Evolutionary conservation across 2,329 filamentous ascomycete genomes (phyloP), one percentile per base, ranked within the genome.

Genomic region (Beauveria varroae): DNA sequence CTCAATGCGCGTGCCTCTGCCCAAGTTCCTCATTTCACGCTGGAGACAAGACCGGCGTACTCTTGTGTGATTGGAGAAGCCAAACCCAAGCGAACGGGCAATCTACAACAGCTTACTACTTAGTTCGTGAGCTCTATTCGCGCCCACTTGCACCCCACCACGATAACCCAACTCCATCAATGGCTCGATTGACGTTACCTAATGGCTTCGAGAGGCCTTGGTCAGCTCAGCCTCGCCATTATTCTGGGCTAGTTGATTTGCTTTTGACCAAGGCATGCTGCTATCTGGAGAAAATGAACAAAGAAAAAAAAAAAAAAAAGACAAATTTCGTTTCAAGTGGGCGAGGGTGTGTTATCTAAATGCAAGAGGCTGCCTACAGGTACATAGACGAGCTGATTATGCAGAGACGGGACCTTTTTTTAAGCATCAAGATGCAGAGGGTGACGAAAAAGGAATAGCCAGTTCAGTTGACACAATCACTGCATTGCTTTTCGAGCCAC

Each of bases 291-390:
- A 3, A 3, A 18, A 40, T 16, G 1, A 40, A 40, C 7, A 18
- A 41, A 41, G 5, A 41, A 1, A 16, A 5, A 10, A 5, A 18
- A 18, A 41, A 18, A 4, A 3, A 24, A 5, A 10, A 1, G 10
- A 16, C 3, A 6, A 7, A 7, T 26, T 50, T 30, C 7, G 47
- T 28, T 24, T 7, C 10, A 10, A 47, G 43, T 46, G 53, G 53
- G 37, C n/a, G 40, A 56, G 53, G 53, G 53, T n/a, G 53, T 47
- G 53, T 24, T 56, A 56, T 56, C 53, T 46, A 20, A 30, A 30
- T 30, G 10, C 18, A 30, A 37, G 9, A 20, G 37, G 5, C 12
- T 8, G n/a, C 50, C 28, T 30, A 52, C 51, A 26, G 40, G 20
- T 14, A 16, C 20, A 20, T 10, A 26, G 9, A 14, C 30, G 51